phyloP scores from a whole-genome alignment of 345 rosid species.

The Brassica nigra region DNA sequence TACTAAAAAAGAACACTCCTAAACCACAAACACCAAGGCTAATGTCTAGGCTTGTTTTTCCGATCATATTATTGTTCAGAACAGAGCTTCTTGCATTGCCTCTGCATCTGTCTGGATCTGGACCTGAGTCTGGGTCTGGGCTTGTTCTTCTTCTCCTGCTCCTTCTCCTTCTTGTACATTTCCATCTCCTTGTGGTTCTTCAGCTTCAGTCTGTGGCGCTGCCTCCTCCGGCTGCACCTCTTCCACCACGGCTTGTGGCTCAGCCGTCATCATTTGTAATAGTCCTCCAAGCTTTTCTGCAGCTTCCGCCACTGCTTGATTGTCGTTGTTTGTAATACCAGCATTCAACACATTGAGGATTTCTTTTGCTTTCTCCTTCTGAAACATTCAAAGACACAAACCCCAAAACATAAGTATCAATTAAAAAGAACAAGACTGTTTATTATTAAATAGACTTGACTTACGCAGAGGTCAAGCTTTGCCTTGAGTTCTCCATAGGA shows the following conservation, averaged over 20 bases:
- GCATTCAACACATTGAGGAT: constrained; percentile 55
- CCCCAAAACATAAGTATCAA: constrained; percentile 1
- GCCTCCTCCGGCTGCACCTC: constrained; percentile 20
- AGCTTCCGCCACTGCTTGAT: constrained; percentile 49
- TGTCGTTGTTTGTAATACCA: constrained; percentile 42
- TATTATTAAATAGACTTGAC: constrained; percentile 24
- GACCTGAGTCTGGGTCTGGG: not conserved
- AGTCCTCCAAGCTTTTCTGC: constrained; percentile 67
- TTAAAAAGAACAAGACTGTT: not conserved
- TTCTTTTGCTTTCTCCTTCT: constrained; percentile 66
- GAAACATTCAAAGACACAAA: constrained; percentile 25
- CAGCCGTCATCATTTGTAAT: constrained; percentile 46
- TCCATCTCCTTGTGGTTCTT: constrained; percentile 29
- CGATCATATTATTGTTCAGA: constrained; percentile 10
- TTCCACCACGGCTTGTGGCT: constrained; percentile 37
- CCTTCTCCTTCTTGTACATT: not conserved
- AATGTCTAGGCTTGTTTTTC: constrained; percentile 24
- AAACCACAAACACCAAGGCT: constrained; percentile 25
- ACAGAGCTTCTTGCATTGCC: constrained; percentile 36
- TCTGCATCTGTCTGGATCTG: constrained; percentile 21
- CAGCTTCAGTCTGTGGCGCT: constrained; percentile 1
- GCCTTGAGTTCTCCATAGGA: constrained; percentile 55
- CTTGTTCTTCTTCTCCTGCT: not conserved
- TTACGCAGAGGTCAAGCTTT: constrained; percentile 65
- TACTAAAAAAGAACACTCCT: constrained; percentile 21